Evolutionary conservation across 129 eudicot genomes (phyloP).

Genomic region (Rutidosis leptorrhynchoides): DNA sequence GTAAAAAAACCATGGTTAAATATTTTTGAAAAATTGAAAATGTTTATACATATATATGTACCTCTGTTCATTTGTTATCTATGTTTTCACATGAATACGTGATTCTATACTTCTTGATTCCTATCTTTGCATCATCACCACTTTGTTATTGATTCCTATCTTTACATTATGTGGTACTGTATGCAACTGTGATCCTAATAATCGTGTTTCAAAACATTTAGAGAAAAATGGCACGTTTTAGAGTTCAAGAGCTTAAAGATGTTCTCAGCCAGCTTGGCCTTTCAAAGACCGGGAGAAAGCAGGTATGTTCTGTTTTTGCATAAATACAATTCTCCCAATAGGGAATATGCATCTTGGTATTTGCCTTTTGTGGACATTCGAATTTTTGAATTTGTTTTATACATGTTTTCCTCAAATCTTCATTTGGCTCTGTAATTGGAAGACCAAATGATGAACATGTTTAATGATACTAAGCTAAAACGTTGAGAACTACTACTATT

Average conservation of each 20-base stretch:
- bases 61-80: neutral
- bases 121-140: neutral
- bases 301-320: conserved; percentile 37
- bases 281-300: conserved; percentile 52
- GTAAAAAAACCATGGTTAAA: no score
- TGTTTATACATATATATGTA: neutral
- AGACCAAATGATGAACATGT: conserved; percentile 8
- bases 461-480: conserved; percentile 1
- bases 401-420: neutral
- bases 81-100: neutral
- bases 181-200: neutral
- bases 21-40: no score
- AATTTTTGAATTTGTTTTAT: conserved; percentile 4
- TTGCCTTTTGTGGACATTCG: conserved; percentile 1
- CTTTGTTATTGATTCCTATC: conserved; percentile 10
- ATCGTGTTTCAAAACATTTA: conserved; percentile 13
- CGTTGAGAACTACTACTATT: neutral
- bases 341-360: conserved; percentile 1
- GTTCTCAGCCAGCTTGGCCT: conserved; percentile 46
- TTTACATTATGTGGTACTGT: conserved; percentile 13
- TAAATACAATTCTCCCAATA: conserved; percentile 4
- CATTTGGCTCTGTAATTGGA: neutral
- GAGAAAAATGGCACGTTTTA: conserved; percentile 43
- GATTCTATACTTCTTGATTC: neutral
- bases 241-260: conserved; percentile 56